These are phyloP conservation scores for Metarhizium guizhouense DNA, from an alignment of 2,329 filamentous ascomycete genomes.

Conservation along the genomic window DNA sequence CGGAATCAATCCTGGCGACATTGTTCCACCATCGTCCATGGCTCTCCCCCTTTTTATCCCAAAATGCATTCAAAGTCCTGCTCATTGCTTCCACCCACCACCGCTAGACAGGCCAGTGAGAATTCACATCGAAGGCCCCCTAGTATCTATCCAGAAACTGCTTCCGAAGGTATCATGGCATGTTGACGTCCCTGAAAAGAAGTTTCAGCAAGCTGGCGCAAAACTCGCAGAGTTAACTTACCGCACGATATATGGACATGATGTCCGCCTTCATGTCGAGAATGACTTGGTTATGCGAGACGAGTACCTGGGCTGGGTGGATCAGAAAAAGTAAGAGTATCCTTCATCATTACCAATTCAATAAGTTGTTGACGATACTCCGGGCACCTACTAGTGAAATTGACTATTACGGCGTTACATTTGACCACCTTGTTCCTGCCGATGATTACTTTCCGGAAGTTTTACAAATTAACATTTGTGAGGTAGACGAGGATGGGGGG, in stretches of 20 bases:
- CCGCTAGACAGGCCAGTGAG: conserved; percentile 9
- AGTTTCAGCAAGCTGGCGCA: conserved; percentile 10
- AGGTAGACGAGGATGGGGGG: conserved; percentile 23
- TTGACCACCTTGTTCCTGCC: conserved; percentile 28
- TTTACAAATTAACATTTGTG: conserved; percentile 32
- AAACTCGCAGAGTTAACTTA: conserved; percentile 10
- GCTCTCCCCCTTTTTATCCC: conserved; percentile 12
- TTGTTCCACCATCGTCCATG: background rate
- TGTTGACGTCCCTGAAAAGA: background rate
- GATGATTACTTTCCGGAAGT: conserved; percentile 29
- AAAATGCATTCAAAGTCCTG: conserved; percentile 8
- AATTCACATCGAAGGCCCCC: conserved; percentile 15
- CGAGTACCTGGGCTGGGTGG: conserved; percentile 12
- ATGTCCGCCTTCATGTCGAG: background rate
- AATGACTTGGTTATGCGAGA: conserved; percentile 11
- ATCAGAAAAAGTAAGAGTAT: background rate
- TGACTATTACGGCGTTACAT: conserved; percentile 26
- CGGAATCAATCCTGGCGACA: too few relatives aligned
- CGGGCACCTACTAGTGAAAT: background rate
- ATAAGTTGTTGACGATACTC: too few relatives aligned
- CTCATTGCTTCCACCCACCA: conserved; percentile 10
- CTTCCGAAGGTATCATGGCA: conserved; percentile 9
- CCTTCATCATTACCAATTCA: background rate
- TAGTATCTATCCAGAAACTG: conserved; percentile 10
- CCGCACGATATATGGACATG: conserved; percentile 7